Evolutionary conservation across 768 basidiomycete species (phyloP).

Genomic region (Filobasidium floriforme): DNA sequence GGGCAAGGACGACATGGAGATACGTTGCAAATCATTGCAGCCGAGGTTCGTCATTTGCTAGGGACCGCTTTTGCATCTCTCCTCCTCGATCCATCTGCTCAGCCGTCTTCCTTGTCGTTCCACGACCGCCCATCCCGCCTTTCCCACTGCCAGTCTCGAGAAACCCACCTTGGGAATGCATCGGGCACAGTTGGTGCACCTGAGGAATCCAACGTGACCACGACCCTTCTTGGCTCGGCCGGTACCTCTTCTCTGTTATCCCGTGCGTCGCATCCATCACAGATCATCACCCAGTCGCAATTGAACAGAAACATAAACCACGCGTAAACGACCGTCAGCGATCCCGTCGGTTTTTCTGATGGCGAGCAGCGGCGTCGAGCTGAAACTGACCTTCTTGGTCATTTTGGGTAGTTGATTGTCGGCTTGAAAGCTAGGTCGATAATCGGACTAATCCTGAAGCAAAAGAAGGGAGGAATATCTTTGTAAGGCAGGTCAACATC

Average conservation of each 20-base stretch:
- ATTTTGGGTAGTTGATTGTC: conserved; percentile 16
- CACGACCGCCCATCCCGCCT: neutral
- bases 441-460: neutral
- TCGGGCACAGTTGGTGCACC: conserved; percentile 99
- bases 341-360: neutral
- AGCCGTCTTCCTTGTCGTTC: neutral
- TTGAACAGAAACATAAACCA: no score
- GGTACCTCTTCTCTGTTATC: conserved; percentile 78
- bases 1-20: neutral
- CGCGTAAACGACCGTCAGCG: no score
- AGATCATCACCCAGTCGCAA: no score
- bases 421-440: conserved; percentile 1
- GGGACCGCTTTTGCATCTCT: no score
- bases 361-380: neutral
- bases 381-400: conserved; percentile 16
- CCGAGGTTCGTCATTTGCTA: no score
- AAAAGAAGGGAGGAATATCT: neutral
- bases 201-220: conserved; percentile 86
- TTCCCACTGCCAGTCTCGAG: neutral
- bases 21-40: no score
- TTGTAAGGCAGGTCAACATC: neutral
- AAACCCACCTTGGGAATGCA: conserved; percentile 63
- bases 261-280: no score
- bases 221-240: conserved; percentile 99
- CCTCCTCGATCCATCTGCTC: neutral